These are phyloP conservation scores for Helotiales sp. DNA, from an alignment of 2,329 filamentous ascomycete species.

Conservation along the genomic window DNA sequence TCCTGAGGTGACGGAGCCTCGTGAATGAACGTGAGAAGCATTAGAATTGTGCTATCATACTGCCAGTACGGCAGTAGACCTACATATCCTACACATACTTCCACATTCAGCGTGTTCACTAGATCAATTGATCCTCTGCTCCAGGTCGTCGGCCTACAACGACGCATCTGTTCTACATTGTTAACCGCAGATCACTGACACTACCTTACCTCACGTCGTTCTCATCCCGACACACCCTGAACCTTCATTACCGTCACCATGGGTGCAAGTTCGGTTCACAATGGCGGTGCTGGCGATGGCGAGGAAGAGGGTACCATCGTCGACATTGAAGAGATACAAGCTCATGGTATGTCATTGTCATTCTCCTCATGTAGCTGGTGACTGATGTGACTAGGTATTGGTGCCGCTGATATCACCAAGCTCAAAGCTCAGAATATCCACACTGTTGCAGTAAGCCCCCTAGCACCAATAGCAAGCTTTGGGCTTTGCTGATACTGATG, in stretches of 20 bases:
- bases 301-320: slow-evolving; percentile 52
- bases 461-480: not conserved
- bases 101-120: not conserved
- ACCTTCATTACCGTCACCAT: slow-evolving; percentile 8
- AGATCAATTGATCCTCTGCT: not conserved
- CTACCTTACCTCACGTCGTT: no score
- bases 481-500: not conserved
- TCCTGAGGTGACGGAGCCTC: not conserved
- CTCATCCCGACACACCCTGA: not conserved
- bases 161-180: not conserved
- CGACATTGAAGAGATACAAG: slow-evolving; percentile 69
- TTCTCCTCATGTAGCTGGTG: not conserved
- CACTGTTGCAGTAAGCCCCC: slow-evolving; percentile 60
- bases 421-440: slow-evolving; percentile 66
- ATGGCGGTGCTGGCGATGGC: slow-evolving; percentile 10
- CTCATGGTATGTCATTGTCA: slow-evolving; percentile 55
- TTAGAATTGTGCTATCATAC: slow-evolving; percentile 4
- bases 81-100: not conserved
- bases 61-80: not conserved
- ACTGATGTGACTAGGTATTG: slow-evolving; percentile 55
- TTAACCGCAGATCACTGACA: not conserved
- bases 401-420: slow-evolving; percentile 68
- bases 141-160: not conserved
- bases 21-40: not conserved
- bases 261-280: slow-evolving; percentile 6